These are phyloP conservation scores for Pterocarpus macrocarpus DNA, from an alignment of 306 rosid genomes.

Conservation along the genomic window DNA sequence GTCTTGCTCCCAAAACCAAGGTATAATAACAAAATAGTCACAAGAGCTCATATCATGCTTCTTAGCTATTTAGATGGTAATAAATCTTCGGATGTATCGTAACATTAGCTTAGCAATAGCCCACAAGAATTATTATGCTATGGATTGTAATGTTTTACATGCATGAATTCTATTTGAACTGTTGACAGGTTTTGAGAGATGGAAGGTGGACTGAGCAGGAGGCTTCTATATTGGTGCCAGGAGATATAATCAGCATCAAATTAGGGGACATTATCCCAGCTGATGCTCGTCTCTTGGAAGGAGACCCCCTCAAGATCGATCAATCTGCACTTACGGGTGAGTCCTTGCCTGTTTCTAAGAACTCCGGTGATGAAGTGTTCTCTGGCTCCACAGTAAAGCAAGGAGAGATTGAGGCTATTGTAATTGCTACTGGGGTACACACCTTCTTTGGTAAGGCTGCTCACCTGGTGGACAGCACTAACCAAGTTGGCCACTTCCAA, in stretches of 20 bases:
- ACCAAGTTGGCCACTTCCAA: slow-evolving; percentile 87
- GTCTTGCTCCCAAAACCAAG: slow-evolving; percentile 96
- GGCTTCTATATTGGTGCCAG: slow-evolving; percentile 81
- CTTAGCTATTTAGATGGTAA: too few species aligned
- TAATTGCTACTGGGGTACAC: slow-evolving; percentile 93
- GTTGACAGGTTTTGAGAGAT: slow-evolving; percentile 77
- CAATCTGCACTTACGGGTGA: slow-evolving; percentile 95
- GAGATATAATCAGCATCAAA: slow-evolving; percentile 84
- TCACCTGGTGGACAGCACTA: slow-evolving; percentile 86
- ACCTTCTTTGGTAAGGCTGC: slow-evolving; percentile 99
- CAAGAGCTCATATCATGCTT: not conserved
- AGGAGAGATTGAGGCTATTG: slow-evolving; percentile 93
- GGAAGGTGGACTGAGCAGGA: slow-evolving; percentile 91
- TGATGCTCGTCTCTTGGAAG: slow-evolving; percentile 88
- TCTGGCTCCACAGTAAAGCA: slow-evolving; percentile 95
- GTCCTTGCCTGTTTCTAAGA: slow-evolving; percentile 71
- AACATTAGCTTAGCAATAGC: too few species aligned
- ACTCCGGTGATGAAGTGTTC: slow-evolving; percentile 77
- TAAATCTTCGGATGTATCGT: too few species aligned
- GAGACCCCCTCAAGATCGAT: slow-evolving; percentile 85
- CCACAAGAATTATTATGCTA: too few species aligned
- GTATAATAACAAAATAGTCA: slow-evolving; percentile 38
- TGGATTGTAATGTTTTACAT: not conserved
- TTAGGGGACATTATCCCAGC: slow-evolving; percentile 91
- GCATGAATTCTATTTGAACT: not conserved